These are phyloP conservation scores for Neurospora sp. DNA, from an alignment of 495 filamentous ascomycete species.

Conservation along the genomic window DNA sequence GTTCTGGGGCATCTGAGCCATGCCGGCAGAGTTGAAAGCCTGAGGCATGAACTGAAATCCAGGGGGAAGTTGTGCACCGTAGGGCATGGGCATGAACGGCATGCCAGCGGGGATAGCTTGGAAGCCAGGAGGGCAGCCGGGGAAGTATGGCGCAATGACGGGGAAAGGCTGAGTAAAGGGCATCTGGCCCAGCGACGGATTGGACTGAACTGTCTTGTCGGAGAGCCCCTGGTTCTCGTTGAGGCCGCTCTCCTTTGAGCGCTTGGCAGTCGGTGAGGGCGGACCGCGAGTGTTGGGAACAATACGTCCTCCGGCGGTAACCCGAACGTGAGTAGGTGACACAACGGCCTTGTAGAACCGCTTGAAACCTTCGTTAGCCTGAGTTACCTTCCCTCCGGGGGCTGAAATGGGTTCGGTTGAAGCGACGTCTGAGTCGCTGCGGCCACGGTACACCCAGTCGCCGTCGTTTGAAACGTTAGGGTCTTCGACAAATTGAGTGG, in stretches of 20 bases:
- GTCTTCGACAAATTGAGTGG: neutral
- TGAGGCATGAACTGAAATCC: slow-evolving; percentile 13
- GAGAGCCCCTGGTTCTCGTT: slow-evolving; percentile 6
- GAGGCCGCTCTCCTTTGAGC: slow-evolving; percentile 22
- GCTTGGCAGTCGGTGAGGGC: slow-evolving; percentile 33
- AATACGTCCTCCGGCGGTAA: slow-evolving; percentile 46
- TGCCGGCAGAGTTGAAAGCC: slow-evolving; percentile 3
- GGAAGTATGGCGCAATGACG: slow-evolving; percentile 13
- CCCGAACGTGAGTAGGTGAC: slow-evolving; percentile 44
- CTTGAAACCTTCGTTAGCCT: slow-evolving; percentile 45
- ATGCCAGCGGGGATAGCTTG: slow-evolving; percentile 20
- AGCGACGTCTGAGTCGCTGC: slow-evolving; percentile 25
- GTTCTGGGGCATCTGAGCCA: slow-evolving; percentile 8
- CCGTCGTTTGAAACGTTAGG: slow-evolving; percentile 3
- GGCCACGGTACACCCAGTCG: slow-evolving; percentile 35
- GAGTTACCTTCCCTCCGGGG: slow-evolving; percentile 32
- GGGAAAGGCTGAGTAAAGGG: slow-evolving; percentile 10
- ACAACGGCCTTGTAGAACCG: slow-evolving; percentile 46
- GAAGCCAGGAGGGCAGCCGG: slow-evolving; percentile 19
- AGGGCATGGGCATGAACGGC: slow-evolving; percentile 21
- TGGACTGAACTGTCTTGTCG: slow-evolving; percentile 12
- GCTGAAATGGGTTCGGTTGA: slow-evolving; percentile 34
- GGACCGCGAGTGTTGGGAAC: slow-evolving; percentile 45
- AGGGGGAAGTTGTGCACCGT: slow-evolving; percentile 15
- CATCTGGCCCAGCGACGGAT: slow-evolving; percentile 6